Evolutionary conservation across 2,329 filamentous ascomycete species (phyloP).

Genomic region (Trichoderma sp.): DNA sequence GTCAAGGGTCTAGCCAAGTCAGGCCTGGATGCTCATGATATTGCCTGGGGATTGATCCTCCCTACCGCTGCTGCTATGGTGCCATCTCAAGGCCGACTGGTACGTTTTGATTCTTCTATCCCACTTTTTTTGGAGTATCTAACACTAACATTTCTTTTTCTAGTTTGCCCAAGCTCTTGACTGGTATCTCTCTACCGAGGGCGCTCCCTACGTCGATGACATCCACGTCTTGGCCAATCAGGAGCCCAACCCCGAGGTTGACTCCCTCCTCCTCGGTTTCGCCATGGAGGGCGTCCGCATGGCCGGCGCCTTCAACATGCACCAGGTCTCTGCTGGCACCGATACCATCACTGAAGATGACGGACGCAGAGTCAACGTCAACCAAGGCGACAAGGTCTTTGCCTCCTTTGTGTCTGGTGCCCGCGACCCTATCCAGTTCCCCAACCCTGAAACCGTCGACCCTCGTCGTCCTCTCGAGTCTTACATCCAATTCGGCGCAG

Average conservation of each 20-base stretch:
- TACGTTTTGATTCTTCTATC: slow-evolving; percentile 42
- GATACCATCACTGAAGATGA: slow-evolving; percentile 57
- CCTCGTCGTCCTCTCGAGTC: slow-evolving; percentile 64
- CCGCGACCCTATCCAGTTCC: slow-evolving; percentile 62
- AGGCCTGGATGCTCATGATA: slow-evolving; percentile 65
- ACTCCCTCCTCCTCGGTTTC: slow-evolving; percentile 69
- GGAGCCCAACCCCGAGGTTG: slow-evolving; percentile 59
- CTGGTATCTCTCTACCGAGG: slow-evolving; percentile 67
- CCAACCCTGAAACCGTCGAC: slow-evolving; percentile 62
- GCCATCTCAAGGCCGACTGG: slow-evolving; percentile 70
- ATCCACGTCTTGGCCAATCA: slow-evolving; percentile 63
- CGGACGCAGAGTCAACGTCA: slow-evolving; percentile 53
- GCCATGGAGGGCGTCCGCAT: slow-evolving; percentile 73
- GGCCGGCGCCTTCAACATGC: slow-evolving; percentile 64
- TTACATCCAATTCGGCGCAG: slow-evolving; percentile 68
- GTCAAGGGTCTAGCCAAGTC: slow-evolving; percentile 67
- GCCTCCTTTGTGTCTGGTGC: slow-evolving; percentile 63
- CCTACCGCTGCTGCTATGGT: slow-evolving; percentile 69
- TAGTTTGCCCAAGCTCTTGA: slow-evolving; percentile 74
- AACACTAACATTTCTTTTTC: slow-evolving; percentile 31
- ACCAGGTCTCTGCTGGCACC: slow-evolving; percentile 56
- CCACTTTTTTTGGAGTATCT: not conserved
- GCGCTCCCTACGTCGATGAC: slow-evolving; percentile 59
- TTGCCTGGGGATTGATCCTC: slow-evolving; percentile 72
- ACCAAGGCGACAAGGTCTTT: slow-evolving; percentile 63